A percentile compares a stretch with the other conserved stretches of the same genome.
Conservation (phyloP, 306 rosid species). For the Malus domestica region DNA sequence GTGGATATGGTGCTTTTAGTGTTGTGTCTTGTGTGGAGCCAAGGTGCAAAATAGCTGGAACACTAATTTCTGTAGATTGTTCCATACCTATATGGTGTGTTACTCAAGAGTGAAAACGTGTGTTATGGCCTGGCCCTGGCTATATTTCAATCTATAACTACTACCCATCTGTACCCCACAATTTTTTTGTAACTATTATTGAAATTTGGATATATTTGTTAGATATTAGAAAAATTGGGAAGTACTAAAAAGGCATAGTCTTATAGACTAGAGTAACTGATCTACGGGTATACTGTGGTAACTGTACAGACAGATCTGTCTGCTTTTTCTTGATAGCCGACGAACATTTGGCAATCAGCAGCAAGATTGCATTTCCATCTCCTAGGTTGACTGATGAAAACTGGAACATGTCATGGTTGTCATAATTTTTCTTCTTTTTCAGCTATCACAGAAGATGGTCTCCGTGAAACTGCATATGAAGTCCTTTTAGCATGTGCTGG, state of each 20-base stretch:
- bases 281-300: background rate
- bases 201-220: background rate
- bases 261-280: background rate
- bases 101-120: background rate
- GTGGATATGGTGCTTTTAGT: slow-evolving; percentile 7
- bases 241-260: background rate
- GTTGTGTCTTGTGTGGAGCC: background rate
- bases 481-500: slow-evolving; percentile 97
- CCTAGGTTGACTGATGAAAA: background rate
- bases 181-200: background rate
- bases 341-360: background rate
- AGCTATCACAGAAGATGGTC: slow-evolving; percentile 87
- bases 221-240: background rate
- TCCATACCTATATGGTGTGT: background rate
- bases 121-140: background rate
- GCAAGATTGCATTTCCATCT: background rate
- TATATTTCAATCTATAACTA: background rate
- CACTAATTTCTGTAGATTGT: background rate
- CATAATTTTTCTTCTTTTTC: slow-evolving; percentile 18
- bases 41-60: background rate
- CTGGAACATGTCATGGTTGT: background rate
- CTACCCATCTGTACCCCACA: background rate
- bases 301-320: background rate
- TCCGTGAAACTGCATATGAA: slow-evolving; percentile 92
- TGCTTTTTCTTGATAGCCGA: background rate